Evolutionary conservation across 768 basidiomycete species (phyloP), one percentile per base, ranked within the genome.

Genomic region (Pholiota microspora): DNA sequence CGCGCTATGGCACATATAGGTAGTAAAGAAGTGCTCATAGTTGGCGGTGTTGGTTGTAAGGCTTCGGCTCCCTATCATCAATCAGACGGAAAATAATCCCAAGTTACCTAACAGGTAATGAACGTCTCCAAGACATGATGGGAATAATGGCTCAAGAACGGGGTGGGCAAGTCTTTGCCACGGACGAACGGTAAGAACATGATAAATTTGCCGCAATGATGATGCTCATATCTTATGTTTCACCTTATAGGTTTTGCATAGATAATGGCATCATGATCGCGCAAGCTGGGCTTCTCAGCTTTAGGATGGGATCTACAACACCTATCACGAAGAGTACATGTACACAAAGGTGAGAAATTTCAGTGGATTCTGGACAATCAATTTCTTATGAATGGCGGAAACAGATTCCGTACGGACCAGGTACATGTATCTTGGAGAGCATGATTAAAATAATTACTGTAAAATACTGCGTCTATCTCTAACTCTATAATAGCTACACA

Each of bases 211-310:
- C n/a, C n/a, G n/a, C n/a, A n/a, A n/a, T n/a, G n/a, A n/a, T n/a
- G n/a, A n/a, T n/a, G n/a, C n/a, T n/a, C n/a, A n/a, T n/a, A n/a
- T n/a, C n/a, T 28, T 18, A 1, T 16, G 4, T 7, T 10, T 38
- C 24, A 25, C 18, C 13, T n/a, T 48, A 3, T 16, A 96, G 95
- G 51, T 98, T 96, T 71, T 98, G 97, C 71, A 98, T 99, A 56
- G 97, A 99, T 69, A 99, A 99, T 62, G 97, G 97, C 1, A 96
- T 98, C 62, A 99, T 99, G 97, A 98, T 99, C 51, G 96, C 97
- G 2, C 97, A 99, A 66, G 97, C 97, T 5, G 97, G 97, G 4
- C 79, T 99, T 25, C 77, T 99, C 32, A 85, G 87, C 58, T 94
- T 84, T 68, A 81, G 97, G 2, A 98, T 95, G 94, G 97, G 96